phyloP scores from a whole-genome alignment of 768 basidiomycete genomes.

The Tricholoma hemisulphureum region DNA sequence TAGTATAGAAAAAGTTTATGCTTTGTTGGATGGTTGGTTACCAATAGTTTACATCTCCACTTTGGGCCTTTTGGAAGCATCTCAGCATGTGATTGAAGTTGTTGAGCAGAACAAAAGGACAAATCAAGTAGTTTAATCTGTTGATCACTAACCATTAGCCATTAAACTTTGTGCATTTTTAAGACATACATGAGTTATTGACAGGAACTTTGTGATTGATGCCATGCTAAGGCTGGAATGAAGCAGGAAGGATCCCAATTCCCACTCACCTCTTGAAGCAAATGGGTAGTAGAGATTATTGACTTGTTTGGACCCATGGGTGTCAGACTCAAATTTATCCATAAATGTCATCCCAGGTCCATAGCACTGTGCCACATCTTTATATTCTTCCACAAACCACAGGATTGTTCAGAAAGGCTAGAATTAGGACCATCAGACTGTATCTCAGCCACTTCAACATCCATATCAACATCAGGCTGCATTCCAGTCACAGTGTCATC shows the following conservation, averaged over 20 bases:
- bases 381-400: neutral
- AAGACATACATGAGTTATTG: constrained; percentile 21
- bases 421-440: neutral
- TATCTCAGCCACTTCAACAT: neutral
- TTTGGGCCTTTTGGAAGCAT: constrained; percentile 26
- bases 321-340: constrained; percentile 25
- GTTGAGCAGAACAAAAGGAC: constrained; percentile 26
- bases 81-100: constrained; percentile 25
- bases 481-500: neutral
- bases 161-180: neutral
- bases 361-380: neutral
- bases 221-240: constrained; percentile 28
- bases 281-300: constrained; percentile 33
- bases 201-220: constrained; percentile 26
- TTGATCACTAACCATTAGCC: neutral
- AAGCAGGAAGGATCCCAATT: constrained; percentile 29
- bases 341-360: constrained; percentile 19
- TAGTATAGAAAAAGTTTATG: constrained; percentile 26
- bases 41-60: constrained; percentile 20
- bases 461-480: neutral
- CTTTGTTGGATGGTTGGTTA: constrained; percentile 22
- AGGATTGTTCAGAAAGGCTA: neutral
- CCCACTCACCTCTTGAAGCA: constrained; percentile 29
- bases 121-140: constrained; percentile 18
- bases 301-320: constrained; percentile 14